Evolutionary conservation across 192 early-diverging fungal species (phyloP).

Genomic region (Coemansia asiatica): DNA sequence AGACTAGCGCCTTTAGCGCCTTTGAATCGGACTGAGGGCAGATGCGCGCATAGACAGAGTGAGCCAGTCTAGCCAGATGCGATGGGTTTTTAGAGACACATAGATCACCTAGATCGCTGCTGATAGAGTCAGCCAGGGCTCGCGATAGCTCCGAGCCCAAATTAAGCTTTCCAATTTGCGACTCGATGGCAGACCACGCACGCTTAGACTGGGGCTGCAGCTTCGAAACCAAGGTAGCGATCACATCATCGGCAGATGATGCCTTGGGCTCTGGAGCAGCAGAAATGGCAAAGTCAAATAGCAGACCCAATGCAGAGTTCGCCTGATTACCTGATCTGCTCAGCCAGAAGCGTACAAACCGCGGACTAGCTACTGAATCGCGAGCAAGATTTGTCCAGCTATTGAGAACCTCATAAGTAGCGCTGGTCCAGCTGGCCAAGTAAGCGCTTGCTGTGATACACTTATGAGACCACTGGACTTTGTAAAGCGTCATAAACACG

Average conservation of each 20-base stretch:
- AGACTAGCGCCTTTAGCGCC: constrained; percentile 12
- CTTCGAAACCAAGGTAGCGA: neutral
- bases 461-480: constrained; percentile 17
- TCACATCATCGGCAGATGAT: neutral
- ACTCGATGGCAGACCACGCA: constrained; percentile 32
- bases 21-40: constrained; percentile 24
- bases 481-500: constrained; percentile 25
- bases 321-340: constrained; percentile 16
- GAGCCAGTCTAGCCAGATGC: constrained; percentile 37
- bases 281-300: constrained; percentile 36
- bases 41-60: constrained; percentile 25
- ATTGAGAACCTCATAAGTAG: constrained; percentile 29
- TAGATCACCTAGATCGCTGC: constrained; percentile 17
- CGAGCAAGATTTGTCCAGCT: constrained; percentile 34
- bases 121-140: constrained; percentile 30
- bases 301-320: constrained; percentile 26
- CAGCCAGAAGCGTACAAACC: constrained; percentile 45
- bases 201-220: constrained; percentile 25
- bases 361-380: constrained; percentile 18
- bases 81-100: constrained; percentile 16
- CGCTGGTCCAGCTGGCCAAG: constrained; percentile 9
- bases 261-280: neutral
- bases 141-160: constrained; percentile 29
- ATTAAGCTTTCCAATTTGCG: constrained; percentile 21
- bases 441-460: neutral